These are phyloP conservation scores for Podaxis sp. DNA, from an alignment of 768 basidiomycete genomes.

Conservation along the genomic window DNA sequence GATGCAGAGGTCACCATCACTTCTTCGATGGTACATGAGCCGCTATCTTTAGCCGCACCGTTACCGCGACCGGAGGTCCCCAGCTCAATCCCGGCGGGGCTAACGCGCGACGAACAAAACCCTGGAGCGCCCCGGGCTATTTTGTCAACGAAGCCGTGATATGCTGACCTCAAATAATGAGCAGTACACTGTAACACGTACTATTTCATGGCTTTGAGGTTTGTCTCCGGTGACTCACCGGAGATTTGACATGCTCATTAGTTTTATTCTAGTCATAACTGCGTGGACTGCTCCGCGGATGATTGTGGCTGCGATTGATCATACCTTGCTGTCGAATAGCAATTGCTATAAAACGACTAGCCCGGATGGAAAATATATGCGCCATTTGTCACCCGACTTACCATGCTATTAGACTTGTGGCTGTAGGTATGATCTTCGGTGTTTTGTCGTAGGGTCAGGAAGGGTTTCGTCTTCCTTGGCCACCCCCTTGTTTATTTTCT, in stretches of 20 bases:
- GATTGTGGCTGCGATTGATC: not conserved
- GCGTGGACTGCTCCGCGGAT: not conserved
- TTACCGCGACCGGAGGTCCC: not conserved
- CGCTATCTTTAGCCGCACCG: slow-evolving; percentile 3
- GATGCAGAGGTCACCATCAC: slow-evolving; percentile 19
- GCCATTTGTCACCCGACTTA: not conserved
- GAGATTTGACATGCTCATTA: not conserved
- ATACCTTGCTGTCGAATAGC: not conserved
- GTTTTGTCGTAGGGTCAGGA: not conserved
- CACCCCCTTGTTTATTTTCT: not conserved
- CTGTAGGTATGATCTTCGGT: not conserved
- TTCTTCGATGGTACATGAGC: not conserved
- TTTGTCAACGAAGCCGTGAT: not conserved
- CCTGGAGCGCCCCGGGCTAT: not conserved
- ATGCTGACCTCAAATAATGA: not conserved
- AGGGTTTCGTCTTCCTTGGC: not conserved
- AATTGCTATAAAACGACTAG: not conserved
- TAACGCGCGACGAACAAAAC: not conserved
- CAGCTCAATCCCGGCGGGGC: not conserved
- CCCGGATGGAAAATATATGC: not conserved
- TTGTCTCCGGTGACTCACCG: not conserved
- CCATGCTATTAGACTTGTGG: not conserved
- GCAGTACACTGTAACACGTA: not conserved
- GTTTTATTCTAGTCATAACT: not conserved
- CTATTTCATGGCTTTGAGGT: not conserved